These are phyloP conservation scores for Vigna reflexopilosa DNA, from an alignment of 306 rosid genomes.

Conservation along the genomic window DNA sequence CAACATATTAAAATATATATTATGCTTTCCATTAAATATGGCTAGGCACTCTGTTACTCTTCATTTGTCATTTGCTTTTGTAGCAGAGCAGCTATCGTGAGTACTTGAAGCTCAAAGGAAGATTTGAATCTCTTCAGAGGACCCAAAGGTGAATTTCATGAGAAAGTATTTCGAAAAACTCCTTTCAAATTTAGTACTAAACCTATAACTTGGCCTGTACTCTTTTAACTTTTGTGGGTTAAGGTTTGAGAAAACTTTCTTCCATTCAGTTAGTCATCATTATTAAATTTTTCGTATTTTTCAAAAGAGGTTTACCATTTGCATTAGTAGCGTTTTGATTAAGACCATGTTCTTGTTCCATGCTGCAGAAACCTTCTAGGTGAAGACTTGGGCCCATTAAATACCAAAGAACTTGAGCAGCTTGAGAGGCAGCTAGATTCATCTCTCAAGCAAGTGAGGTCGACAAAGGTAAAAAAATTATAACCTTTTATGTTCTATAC, in stretches of 20 bases:
- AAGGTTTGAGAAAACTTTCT: neutral
- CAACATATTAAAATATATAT: neutral
- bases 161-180: neutral
- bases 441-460: slow-evolving; percentile 87
- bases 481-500: neutral
- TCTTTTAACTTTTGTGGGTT: neutral
- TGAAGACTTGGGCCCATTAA: slow-evolving; percentile 89
- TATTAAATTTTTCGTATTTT: neutral
- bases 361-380: slow-evolving; percentile 86
- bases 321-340: neutral
- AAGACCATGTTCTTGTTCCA: slow-evolving; percentile 4
- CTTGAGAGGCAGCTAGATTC: slow-evolving; percentile 92
- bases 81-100: slow-evolving; percentile 90
- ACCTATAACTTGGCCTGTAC: neutral
- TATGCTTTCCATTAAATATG: neutral
- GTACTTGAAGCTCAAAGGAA: slow-evolving; percentile 84
- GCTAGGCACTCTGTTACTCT: slow-evolving; percentile 10
- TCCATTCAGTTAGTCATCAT: neutral
- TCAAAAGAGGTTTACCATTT: neutral
- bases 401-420: slow-evolving; percentile 92
- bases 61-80: slow-evolving; percentile 29
- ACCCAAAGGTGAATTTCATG: slow-evolving; percentile 80
- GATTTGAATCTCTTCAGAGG: slow-evolving; percentile 89
- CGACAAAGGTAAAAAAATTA: slow-evolving; percentile 68
- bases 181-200: neutral